A percentile compares a stretch with the other conserved stretches of the same genome.
Conservation (phyloP, 2,329 filamentous ascomycete genomes). For the Exophiala sideris region DNA sequence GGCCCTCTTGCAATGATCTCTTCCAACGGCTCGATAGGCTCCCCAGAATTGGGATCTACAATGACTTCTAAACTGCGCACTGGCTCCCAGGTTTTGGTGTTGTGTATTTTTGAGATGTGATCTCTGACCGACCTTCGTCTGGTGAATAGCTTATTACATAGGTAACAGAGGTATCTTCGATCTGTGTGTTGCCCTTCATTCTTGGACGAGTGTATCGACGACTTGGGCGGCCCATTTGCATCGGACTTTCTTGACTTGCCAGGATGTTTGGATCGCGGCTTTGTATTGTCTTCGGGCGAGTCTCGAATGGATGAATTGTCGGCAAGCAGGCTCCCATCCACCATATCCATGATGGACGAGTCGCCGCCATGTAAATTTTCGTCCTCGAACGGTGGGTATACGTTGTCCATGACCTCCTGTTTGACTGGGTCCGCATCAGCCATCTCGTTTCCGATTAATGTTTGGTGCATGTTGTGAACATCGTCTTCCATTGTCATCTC, state of each 20-base stretch:
- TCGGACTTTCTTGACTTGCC: constrained; percentile 23
- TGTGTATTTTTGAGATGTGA: constrained; percentile 30
- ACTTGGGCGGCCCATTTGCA: constrained; percentile 15
- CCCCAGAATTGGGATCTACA: constrained; percentile 26
- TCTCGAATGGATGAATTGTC: constrained; percentile 2
- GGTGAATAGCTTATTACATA: constrained; percentile 29
- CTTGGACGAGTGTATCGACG: constrained; percentile 28
- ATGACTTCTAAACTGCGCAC: constrained; percentile 26
- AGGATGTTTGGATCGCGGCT: constrained; percentile 19
- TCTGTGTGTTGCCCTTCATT: constrained; percentile 30
- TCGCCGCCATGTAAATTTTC: constrained; percentile 1
- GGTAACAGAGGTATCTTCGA: constrained; percentile 29
- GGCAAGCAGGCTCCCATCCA: constrained; percentile 4
- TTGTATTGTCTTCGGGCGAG: constrained; percentile 4
- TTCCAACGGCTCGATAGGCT: constrained; percentile 27
- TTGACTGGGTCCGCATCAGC: constrained; percentile 14
- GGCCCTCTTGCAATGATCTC: constrained; percentile 27
- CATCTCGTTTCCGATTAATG: background rate
- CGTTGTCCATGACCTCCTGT: constrained; percentile 16
- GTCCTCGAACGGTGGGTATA: constrained; percentile 18
- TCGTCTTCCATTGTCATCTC: constrained; percentile 21
- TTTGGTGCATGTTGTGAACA: constrained; percentile 7
- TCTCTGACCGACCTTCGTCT: constrained; percentile 28
- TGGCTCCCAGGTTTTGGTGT: constrained; percentile 28
- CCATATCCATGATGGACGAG: constrained; percentile 10